A percentile compares a stretch with the other conserved stretches of the same genome.
These are phyloP conservation scores for Isoetes engelmannii DNA, from an alignment of 83 land plant species.

Conservation along the genomic window DNA sequence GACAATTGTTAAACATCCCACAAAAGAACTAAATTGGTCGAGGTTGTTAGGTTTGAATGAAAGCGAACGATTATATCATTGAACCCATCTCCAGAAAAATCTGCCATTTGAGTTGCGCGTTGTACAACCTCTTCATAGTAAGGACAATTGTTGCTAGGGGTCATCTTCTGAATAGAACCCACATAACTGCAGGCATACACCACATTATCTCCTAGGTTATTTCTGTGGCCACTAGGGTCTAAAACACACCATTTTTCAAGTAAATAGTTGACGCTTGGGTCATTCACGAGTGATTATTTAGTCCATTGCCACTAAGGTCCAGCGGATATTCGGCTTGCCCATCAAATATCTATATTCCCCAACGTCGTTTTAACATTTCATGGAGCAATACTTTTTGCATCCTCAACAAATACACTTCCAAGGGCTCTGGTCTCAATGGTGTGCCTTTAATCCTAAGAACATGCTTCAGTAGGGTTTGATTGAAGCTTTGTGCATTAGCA, in stretches of 20 bases:
- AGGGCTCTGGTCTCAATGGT: constrained; percentile 56
- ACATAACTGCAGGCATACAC: constrained; percentile 50
- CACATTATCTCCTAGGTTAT: constrained; percentile 35
- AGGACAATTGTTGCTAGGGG: too few relatives aligned
- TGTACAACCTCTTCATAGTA: too few relatives aligned
- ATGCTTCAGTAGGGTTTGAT: constrained; percentile 43
- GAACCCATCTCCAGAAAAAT: too few relatives aligned
- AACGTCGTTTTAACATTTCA: constrained; percentile 67
- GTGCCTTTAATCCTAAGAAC: constrained; percentile 45
- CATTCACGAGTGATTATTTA: constrained; percentile 42
- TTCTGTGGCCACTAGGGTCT: constrained; percentile 37
- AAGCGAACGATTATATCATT: too few relatives aligned
- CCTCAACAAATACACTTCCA: constrained; percentile 60
- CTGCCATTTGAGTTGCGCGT: too few relatives aligned
- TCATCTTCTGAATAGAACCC: too few relatives aligned
- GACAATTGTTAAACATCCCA: too few relatives aligned
- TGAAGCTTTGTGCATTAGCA: constrained; percentile 47
- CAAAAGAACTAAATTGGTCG: too few relatives aligned
- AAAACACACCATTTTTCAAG: constrained; percentile 69
- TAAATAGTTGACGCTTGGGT: constrained; percentile 56
- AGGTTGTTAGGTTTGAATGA: too few relatives aligned
- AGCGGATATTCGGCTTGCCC: constrained; percentile 71
- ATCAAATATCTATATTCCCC: constrained; percentile 83
- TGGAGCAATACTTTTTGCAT: constrained; percentile 41
- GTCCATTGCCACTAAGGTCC: constrained; percentile 40